A percentile compares a stretch with the other conserved stretches of the same genome.
Conservation (phyloP, 1,284 basidiomycete genomes). For the Xanthoconium separans region DNA sequence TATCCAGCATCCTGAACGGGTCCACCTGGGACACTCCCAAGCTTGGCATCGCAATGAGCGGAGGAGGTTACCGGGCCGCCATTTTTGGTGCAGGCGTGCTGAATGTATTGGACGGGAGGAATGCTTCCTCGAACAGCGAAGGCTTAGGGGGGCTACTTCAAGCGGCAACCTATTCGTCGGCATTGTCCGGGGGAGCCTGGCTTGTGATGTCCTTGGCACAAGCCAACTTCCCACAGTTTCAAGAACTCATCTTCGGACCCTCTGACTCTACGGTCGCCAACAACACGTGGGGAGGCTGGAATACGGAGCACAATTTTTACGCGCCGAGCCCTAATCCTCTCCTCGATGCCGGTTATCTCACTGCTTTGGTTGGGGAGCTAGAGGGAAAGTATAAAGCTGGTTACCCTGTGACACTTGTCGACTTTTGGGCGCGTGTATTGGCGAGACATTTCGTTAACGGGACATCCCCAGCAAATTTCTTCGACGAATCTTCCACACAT, state of each 20-base stretch:
- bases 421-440: background rate
- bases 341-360: background rate
- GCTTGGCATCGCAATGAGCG: slow-evolving; percentile 44
- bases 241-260: slow-evolving; percentile 37
- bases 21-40: slow-evolving; percentile 29
- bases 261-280: slow-evolving; percentile 10
- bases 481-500: background rate
- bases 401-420: background rate
- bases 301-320: slow-evolving; percentile 26
- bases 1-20: slow-evolving; percentile 33
- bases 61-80: slow-evolving; percentile 47
- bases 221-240: slow-evolving; percentile 39
- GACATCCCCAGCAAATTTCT: background rate
- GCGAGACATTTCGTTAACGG: background rate
- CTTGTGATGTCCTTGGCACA: slow-evolving; percentile 37
- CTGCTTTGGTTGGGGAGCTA: background rate
- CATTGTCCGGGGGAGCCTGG: slow-evolving; percentile 44
- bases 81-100: slow-evolving; percentile 50
- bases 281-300: slow-evolving; percentile 36
- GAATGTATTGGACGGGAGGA: slow-evolving; percentile 48
- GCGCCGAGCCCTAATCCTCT: slow-evolving; percentile 14
- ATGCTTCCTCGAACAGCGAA: slow-evolving; percentile 36
- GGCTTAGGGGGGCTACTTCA: slow-evolving; percentile 53
- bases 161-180: slow-evolving; percentile 41
- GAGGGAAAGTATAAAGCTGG: background rate